Evolutionary conservation across 1,284 basidiomycete genomes (phyloP), one percentile per base, ranked within the genome.

Genomic region (Polyporus tsugae): DNA sequence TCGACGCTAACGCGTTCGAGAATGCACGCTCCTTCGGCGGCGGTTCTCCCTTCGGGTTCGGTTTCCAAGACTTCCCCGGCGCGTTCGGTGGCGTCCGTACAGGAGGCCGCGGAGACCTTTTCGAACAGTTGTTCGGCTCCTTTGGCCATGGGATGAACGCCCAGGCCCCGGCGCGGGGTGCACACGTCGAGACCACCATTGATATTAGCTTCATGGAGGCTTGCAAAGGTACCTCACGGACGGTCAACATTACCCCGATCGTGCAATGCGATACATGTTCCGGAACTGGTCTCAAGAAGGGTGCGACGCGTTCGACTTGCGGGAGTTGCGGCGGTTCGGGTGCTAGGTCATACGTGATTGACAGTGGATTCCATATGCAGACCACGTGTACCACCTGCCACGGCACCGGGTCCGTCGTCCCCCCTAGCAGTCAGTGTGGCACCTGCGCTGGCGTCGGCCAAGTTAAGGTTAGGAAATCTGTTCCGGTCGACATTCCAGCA

Each of bases 301-400:
- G 97, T 49, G 91, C 94, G 59, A 94, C 97, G 82, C 89, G 94
- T 76, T 86, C 88, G 64, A 90, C 90, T 29, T 99, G 98, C 81
- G 78, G 84, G 58, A 82, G 91, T 53, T 99, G 98, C 81, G 87
- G 90, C 63, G 98, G 98, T 59, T 89, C 93, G 13, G 98, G 98
- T 35, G 91, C 93, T 57, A 89, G 92, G 78, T 95, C 96, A 15
- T 99, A 95, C 81, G 92, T 97, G 65, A 91, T 99, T 75, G 92
- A 96, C 79, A 91, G 88, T 78, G 98, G 98, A 19, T 99, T 99
- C 89, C 95, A 97, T 79, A 98, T 99, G 96, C 92, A 96, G 13
- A 95, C 91, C 74, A 97, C 96, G 33, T 99, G 98, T 81, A 85
- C 86, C 63, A 81, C 87, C 33, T 99, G 98, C 81, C 84, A 88